These are phyloP conservation scores for Anthoceros angustus DNA, from an alignment of 225 moss, liverwort and hornwort species.

Conservation along the genomic window DNA sequence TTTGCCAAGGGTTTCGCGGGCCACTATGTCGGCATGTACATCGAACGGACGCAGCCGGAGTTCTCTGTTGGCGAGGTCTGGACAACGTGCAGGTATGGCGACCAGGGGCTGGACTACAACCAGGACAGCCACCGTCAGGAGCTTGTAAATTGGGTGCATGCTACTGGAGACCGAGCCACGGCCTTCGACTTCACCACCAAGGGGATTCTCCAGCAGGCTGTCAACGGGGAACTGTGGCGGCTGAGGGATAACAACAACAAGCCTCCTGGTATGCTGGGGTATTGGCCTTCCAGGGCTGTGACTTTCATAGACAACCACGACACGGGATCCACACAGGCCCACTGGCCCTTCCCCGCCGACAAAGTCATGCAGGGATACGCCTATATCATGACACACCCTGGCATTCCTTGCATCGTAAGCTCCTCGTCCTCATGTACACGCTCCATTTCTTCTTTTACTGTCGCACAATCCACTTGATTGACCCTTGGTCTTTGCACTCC, in stretches of 20 bases:
- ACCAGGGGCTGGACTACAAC: conserved; percentile 2
- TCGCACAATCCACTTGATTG: no score
- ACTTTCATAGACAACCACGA: conserved; percentile 53
- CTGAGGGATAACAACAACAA: conserved; percentile 42
- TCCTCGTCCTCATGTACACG: neutral
- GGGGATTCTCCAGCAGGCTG: conserved; percentile 4
- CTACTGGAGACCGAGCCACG: neutral
- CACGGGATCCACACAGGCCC: conserved; percentile 40
- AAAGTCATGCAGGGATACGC: conserved; percentile 1
- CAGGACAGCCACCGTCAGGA: conserved; percentile 7
- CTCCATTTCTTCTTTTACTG: no score
- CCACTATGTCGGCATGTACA: neutral
- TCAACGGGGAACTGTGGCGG: conserved; percentile 29
- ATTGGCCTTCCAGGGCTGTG: conserved; percentile 51
- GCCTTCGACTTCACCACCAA: conserved; percentile 8
- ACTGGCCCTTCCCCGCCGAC: conserved; percentile 28
- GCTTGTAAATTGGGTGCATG: conserved; percentile 6
- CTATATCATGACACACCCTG: neutral
- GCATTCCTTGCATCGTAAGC: conserved; percentile 4
- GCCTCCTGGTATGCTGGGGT: conserved; percentile 34
- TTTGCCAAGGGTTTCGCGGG: neutral
- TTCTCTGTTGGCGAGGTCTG: conserved; percentile 7
- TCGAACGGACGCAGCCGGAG: neutral
- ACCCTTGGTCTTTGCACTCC: no score
- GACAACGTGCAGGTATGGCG: neutral